Evolutionary conservation across 805 yeast genomes (phyloP), one percentile per base, ranked within the genome.

Genomic region (Starmerella apis): DNA sequence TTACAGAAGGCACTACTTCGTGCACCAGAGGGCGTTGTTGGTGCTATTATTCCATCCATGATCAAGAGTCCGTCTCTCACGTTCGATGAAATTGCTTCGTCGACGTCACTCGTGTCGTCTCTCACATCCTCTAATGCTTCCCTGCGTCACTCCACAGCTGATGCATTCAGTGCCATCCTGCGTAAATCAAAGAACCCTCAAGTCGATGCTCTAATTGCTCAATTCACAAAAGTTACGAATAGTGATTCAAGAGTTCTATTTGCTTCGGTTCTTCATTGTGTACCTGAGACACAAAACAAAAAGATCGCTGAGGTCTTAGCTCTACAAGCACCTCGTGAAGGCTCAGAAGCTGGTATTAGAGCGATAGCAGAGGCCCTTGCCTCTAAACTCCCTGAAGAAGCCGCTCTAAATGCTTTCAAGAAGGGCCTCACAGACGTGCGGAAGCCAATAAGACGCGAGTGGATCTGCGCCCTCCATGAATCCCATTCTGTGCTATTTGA

Each of bases 1-100:
- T 59, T 88, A 44, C 88, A 84, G 59, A 86, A 83, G 61, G 76
- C 88, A 0, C 71, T 82, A 45, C 69, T 88, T 55, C 76, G 95
- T 63, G 78, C 94, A 2, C 81, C 95, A 0, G 96, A 86, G 60
- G 64, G 70, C 33, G 76, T 85, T 0, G 75, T 86, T 50, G 73
- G 72, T n/a, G 56, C 60, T 18, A 62, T 81, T n/a, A 62, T 83
- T 2, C 75, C 79, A 3, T 69, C 72, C 10, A 60, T 86, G 8
- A 69, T 81, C 24, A 33, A 37, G 1, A 53, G 65, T 3, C 48
- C 61, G 1, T 55, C 61, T 1, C 60, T 78, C 19, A 76, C 77
- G 49, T 55, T 76, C n/a, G 65, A 76, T 13, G 39, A 24, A 27
- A 61, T 66, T 10, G 57, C 64, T 1, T 61, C 78, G 9, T 60